Conservation (phyloP, 148 eudicot species). For the Dysphania ambrosioides region DNA sequence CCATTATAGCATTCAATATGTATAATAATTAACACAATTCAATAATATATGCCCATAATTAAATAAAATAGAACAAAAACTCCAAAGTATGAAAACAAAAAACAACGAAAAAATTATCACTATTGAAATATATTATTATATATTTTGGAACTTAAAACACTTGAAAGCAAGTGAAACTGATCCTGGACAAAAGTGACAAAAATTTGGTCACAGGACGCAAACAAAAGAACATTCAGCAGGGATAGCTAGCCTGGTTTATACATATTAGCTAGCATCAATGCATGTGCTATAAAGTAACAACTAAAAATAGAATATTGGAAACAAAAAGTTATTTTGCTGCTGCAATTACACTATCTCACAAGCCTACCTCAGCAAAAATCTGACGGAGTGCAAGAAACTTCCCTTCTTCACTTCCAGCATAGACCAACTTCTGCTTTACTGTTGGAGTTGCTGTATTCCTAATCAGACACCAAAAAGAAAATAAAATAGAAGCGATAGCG, state of each 20-base stretch:
- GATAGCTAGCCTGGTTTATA: too few relatives aligned
- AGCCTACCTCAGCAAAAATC: slow-evolving; percentile 81
- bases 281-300: neutral
- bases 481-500: neutral
- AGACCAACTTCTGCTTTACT: slow-evolving; percentile 76
- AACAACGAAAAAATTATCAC: neutral
- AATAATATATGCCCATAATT: neutral
- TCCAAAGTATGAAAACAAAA: neutral
- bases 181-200: neutral
- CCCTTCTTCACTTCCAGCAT: slow-evolving; percentile 93
- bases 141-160: neutral
- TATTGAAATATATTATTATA: neutral
- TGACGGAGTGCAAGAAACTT: slow-evolving; percentile 89
- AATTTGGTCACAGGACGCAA: neutral
- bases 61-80: too few relatives aligned
- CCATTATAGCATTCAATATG: neutral
- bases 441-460: slow-evolving; percentile 88
- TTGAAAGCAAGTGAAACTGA: neutral
- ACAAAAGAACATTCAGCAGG: neutral
- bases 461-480: slow-evolving; percentile 20
- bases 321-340: neutral
- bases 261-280: neutral
- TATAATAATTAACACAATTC: neutral
- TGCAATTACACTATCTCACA: neutral
- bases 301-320: too few relatives aligned